These are phyloP conservation scores for Gonapodya sp. DNA, from an alignment of 192 early-diverging fungal genomes.

Conservation along the genomic window DNA sequence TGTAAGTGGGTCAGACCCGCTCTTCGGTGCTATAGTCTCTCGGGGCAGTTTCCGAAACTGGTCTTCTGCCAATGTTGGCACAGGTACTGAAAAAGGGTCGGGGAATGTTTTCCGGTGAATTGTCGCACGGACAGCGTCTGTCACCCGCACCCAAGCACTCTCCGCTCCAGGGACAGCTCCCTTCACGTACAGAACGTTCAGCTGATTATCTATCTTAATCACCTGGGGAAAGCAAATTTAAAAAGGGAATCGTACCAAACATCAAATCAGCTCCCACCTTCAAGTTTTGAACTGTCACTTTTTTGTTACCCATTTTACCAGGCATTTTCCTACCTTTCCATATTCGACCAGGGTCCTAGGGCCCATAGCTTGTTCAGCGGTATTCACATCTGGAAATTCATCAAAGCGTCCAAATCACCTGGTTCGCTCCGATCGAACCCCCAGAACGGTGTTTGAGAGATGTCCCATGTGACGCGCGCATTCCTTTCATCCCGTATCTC, in stretches of 20 bases:
- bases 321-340: constrained; percentile 98
- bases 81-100: constrained; percentile 48
- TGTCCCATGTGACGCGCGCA: constrained; percentile 87
- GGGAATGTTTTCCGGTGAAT: constrained; percentile 53
- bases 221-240: constrained; percentile 15
- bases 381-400: constrained; percentile 13
- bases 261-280: constrained; percentile 36
- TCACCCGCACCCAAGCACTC: constrained; percentile 72
- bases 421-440: constrained; percentile 81
- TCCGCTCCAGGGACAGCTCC: constrained; percentile 83
- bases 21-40: not conserved
- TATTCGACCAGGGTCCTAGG: constrained; percentile 74
- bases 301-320: constrained; percentile 86
- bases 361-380: no score
- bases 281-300: constrained; percentile 66
- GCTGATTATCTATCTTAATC: constrained; percentile 62
- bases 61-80: constrained; percentile 55
- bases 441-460: constrained; percentile 78
- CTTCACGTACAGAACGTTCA: constrained; percentile 88
- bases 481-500: constrained; percentile 83
- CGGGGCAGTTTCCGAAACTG: not conserved
- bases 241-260: not conserved
- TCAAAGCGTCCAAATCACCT: constrained; percentile 28
- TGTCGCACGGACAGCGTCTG: constrained; percentile 74
- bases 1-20: not conserved